Evolutionary conservation across 2,329 filamentous ascomycete species (phyloP), one percentile per base, ranked within the genome.

Genomic region (Parastagonospora nodorum): DNA sequence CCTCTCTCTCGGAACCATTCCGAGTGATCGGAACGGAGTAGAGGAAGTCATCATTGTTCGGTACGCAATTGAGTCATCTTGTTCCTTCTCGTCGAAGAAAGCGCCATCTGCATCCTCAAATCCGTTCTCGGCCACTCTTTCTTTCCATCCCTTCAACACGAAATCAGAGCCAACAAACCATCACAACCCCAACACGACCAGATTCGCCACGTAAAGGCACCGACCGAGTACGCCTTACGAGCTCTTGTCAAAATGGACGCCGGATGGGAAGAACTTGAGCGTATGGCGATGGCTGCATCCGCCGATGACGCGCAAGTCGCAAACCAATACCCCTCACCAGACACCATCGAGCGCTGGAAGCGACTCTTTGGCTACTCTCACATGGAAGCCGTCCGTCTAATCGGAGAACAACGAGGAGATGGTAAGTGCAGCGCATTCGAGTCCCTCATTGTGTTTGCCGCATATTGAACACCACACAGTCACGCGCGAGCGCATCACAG

Each of bases 301-400:
- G 50, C 55, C 9, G 46, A 45, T 0, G 57, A 62, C 46, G 53
- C 49, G 2, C 54, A 57, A 19, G 29, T 60, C 2, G 58, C 57
- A 11, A 42, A 38, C 30, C 48, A 60, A 30, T 52, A 55, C 54
- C 64, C 48, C 46, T 59, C 41, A 32, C 28, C 41, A 2, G 58
- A 61, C 7, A 68, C 63, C 0, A 66, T 72, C 38, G 40, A 55
- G 5, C 60, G 69, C 36, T 77, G 74, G 74, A 64, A 72, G 43
- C 52, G 19, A 0, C 52, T 76, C 1, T 78, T 77, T 52, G 48
- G 51, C 8, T 69, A 74, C 39, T 55, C 58, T 3, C 27, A 53
- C 12, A 48, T 66, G 37, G 69, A 74, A 32, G 73, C 73, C 5
- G 41, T 66, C 5, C 59, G 68, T 3, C 55, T 60, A 0, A 73